Conservation (phyloP, 2,329 filamentous ascomycete genomes). For the Cercospora brassicicola region DNA sequence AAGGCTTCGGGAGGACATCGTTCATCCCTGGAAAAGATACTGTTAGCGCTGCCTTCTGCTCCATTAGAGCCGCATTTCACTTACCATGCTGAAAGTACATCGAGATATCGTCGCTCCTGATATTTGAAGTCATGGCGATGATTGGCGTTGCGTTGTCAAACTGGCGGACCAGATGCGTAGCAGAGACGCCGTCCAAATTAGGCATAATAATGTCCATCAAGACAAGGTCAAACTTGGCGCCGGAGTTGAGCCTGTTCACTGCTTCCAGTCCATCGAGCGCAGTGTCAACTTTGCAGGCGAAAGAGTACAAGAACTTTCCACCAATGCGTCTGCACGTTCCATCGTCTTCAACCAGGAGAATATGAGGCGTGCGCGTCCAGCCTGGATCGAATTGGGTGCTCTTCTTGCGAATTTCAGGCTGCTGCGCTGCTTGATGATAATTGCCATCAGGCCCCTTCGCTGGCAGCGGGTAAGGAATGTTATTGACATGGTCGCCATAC, state of each 20-base stretch:
- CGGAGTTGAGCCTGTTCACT: slow-evolving; percentile 75
- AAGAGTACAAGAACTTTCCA: slow-evolving; percentile 66
- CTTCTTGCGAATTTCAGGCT: slow-evolving; percentile 60
- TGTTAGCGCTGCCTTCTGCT: neutral
- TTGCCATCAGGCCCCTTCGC: slow-evolving; percentile 59
- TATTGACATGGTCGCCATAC: slow-evolving; percentile 90
- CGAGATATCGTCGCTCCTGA: slow-evolving; percentile 91
- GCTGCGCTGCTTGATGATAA: slow-evolving; percentile 43
- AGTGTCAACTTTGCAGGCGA: slow-evolving; percentile 63
- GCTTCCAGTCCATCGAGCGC: slow-evolving; percentile 86
- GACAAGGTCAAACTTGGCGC: slow-evolving; percentile 63
- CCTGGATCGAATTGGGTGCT: slow-evolving; percentile 62
- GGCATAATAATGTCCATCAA: slow-evolving; percentile 83
- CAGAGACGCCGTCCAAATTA: slow-evolving; percentile 88
- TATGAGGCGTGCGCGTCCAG: slow-evolving; percentile 69
- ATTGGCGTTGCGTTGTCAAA: slow-evolving; percentile 80
- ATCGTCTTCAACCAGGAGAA: slow-evolving; percentile 86
- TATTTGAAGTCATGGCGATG: slow-evolving; percentile 98
- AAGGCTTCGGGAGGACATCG: slow-evolving; percentile 93
- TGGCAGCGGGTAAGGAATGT: slow-evolving; percentile 81
- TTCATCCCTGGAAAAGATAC: slow-evolving; percentile 72
- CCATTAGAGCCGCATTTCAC: slow-evolving; percentile 33
- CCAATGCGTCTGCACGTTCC: slow-evolving; percentile 66
- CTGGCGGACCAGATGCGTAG: slow-evolving; percentile 88
- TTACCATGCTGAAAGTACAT: slow-evolving; percentile 96